A percentile compares a stretch with the other conserved stretches of the same genome.
Evolutionary conservation across 805 yeast species (phyloP).

Genomic region (Candida caryicola): DNA sequence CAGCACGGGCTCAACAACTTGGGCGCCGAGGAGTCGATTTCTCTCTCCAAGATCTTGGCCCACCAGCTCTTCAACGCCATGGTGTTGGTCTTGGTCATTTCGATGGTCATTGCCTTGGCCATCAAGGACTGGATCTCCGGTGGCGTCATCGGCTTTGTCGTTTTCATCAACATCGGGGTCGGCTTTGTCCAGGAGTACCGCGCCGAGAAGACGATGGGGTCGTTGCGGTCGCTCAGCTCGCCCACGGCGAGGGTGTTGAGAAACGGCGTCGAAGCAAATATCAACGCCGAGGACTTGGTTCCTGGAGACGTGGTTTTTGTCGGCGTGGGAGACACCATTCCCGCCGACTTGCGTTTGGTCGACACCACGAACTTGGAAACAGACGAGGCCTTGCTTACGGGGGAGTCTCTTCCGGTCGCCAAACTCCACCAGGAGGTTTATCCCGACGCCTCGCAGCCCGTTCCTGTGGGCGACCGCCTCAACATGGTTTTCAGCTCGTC

Average conservation of each 20-base stretch:
- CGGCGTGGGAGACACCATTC: conserved; percentile 42
- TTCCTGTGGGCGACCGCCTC: conserved; percentile 37
- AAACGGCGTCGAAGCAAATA: conserved; percentile 33
- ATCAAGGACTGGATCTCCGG: conserved; percentile 41
- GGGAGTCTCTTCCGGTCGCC: conserved; percentile 34
- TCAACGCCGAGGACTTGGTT: conserved; percentile 43
- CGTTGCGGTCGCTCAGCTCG: conserved; percentile 44
- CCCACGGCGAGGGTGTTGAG: conserved; percentile 47
- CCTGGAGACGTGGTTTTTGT: conserved; percentile 44
- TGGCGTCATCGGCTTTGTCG: conserved; percentile 46
- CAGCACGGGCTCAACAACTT: conserved; percentile 20
- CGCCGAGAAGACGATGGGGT: conserved; percentile 52
- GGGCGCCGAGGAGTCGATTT: conserved; percentile 30
- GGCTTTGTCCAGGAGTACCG: conserved; percentile 51
- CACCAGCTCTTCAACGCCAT: conserved; percentile 40
- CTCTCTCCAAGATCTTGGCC: conserved; percentile 28
- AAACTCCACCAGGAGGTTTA: conserved; percentile 36
- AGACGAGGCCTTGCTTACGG: conserved; percentile 45
- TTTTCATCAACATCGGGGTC: conserved; percentile 44
- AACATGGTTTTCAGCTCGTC: conserved; percentile 37
- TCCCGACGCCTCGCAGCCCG: conserved; percentile 32
- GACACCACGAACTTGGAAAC: conserved; percentile 38
- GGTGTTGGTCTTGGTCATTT: conserved; percentile 36
- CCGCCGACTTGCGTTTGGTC: conserved; percentile 41
- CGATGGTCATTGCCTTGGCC: conserved; percentile 38